Evolutionary conservation across 2,329 filamentous ascomycete genomes (phyloP).

Genomic region (Ophiostoma ulmi): DNA sequence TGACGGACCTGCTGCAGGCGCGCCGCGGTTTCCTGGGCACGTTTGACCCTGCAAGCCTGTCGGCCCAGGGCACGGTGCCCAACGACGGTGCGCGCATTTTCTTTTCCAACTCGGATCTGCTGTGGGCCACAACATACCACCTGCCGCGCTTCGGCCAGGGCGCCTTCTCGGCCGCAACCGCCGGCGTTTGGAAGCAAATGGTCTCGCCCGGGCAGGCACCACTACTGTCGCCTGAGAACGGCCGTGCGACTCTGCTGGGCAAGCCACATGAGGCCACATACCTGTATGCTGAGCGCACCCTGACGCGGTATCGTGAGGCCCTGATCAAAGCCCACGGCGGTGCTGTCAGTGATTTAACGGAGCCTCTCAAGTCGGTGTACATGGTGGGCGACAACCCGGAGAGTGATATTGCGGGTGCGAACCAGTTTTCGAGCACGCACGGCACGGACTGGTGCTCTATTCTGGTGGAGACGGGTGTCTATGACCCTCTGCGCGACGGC

Average conservation of each 20-base stretch:
- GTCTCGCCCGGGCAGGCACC: constrained; percentile 62
- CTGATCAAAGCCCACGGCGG: constrained; percentile 37
- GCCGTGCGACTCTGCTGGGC: constrained; percentile 63
- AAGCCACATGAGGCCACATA: constrained; percentile 79
- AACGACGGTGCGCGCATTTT: constrained; percentile 78
- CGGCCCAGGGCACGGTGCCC: constrained; percentile 50
- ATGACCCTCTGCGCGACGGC: constrained; percentile 28
- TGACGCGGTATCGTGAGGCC: constrained; percentile 58
- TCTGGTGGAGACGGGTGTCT: constrained; percentile 36
- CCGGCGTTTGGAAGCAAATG: constrained; percentile 70
- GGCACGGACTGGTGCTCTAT: constrained; percentile 44
- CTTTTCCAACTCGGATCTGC: constrained; percentile 85
- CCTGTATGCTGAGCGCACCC: constrained; percentile 71
- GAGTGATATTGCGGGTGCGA: constrained; percentile 85
- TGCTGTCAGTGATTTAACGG: constrained; percentile 17
- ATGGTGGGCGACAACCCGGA: constrained; percentile 92
- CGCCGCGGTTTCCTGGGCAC: constrained; percentile 75
- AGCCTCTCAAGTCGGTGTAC: constrained; percentile 68
- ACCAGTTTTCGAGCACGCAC: constrained; percentile 61
- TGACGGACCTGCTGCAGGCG: constrained; percentile 78
- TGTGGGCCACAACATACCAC: constrained; percentile 82
- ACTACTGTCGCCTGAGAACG: constrained; percentile 36
- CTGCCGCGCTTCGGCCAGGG: constrained; percentile 87
- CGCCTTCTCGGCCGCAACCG: constrained; percentile 76
- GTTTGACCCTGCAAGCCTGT: constrained; percentile 46